phyloP scores from a whole-genome alignment of 202 grass and related monocot genomes.

The Digitaria exilis region DNA sequence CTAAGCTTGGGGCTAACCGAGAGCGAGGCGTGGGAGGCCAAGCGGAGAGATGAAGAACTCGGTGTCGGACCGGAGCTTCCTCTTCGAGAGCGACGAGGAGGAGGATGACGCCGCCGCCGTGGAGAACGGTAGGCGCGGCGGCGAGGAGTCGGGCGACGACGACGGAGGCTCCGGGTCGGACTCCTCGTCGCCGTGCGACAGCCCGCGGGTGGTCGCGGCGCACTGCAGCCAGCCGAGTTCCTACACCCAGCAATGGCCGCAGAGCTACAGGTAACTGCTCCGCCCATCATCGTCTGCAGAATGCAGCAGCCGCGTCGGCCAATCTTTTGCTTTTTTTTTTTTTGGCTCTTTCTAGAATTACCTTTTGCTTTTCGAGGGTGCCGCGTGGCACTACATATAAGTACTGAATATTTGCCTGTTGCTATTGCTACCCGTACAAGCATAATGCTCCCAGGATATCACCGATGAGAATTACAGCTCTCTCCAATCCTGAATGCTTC shows the following conservation, averaged over 20 bases:
- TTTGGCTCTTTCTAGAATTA: background rate
- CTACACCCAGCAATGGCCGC: conserved; percentile 76
- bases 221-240: conserved; percentile 53
- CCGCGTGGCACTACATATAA: background rate
- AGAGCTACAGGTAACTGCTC: conserved; percentile 77
- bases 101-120: conserved; percentile 5
- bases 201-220: conserved; percentile 15
- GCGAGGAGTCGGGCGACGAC: conserved; percentile 28
- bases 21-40: background rate
- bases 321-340: background rate
- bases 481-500: background rate
- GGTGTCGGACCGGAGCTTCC: conserved; percentile 59
- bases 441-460: background rate
- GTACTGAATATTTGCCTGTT: background rate
- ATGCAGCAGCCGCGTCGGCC: background rate
- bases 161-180: conserved; percentile 6
- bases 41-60: conserved; percentile 50
- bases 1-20: background rate
- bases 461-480: background rate
- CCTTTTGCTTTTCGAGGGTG: background rate
- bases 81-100: conserved; percentile 55
- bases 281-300: background rate
- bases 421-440: background rate
- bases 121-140: conserved; percentile 16
- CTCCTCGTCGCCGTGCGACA: conserved; percentile 43